Percentiles rank a stretch among this genome's conserved stretches.
phyloP scores from a whole-genome alignment of 108 stramenopile species.

The Fistulifera solaris region DNA sequence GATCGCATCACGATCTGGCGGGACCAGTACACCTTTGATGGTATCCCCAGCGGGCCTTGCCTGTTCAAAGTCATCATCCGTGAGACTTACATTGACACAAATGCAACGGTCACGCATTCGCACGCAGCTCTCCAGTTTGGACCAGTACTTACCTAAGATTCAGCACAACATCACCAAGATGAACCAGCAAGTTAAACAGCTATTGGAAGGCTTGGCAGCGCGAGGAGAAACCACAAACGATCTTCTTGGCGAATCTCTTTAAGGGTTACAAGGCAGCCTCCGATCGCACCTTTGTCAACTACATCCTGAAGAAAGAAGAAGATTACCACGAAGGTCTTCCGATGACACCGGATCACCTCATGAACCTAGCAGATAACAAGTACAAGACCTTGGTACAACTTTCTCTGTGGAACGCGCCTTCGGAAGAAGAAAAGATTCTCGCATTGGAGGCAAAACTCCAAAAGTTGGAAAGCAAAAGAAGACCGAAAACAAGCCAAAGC shows the following conservation, averaged over 20 bases:
- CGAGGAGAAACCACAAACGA: slow-evolving; percentile 12
- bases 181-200: slow-evolving; percentile 17
- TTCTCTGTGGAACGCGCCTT: slow-evolving; percentile 4
- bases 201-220: slow-evolving; percentile 7
- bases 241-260: slow-evolving; percentile 27
- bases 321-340: slow-evolving; percentile 20
- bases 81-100: no score
- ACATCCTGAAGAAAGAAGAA: slow-evolving; percentile 16
- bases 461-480: no score
- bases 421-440: slow-evolving; percentile 16
- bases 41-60: no score
- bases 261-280: slow-evolving; percentile 12
- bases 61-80: no score
- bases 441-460: slow-evolving; percentile 24
- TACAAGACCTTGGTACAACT: slow-evolving; percentile 10
- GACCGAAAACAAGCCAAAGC: no score
- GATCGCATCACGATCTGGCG: no score
- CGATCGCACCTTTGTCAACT: slow-evolving; percentile 13
- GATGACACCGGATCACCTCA: slow-evolving; percentile 9
- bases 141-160: no score
- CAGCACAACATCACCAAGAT: slow-evolving; percentile 16
- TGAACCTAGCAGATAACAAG: slow-evolving; percentile 21
- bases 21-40: no score
- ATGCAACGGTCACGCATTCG: no score
- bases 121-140: no score